Evolutionary conservation across 768 basidiomycete species (phyloP), one percentile per base, ranked within the genome.

Genomic region (Stropharia rugosoannulata): DNA sequence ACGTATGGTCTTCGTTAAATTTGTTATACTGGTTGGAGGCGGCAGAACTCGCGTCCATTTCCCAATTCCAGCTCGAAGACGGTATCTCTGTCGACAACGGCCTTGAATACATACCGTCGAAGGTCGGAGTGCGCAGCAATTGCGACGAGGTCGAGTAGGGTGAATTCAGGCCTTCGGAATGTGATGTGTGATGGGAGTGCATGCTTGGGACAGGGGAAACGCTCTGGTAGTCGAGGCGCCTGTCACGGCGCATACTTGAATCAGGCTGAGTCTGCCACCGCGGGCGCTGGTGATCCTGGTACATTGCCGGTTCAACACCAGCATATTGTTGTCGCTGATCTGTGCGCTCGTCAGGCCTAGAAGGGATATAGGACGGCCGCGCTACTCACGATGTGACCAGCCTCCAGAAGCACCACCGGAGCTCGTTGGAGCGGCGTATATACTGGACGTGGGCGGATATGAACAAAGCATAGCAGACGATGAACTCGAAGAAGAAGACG

Each of bases 361-460:
- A 41, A 22, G 37, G 11, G 42, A n/a, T 16, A 9, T 27, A 19
- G 4, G 13, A 37, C 16, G n/a, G 10, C 25, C 18, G 16, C 22
- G 39, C 13, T 35, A 62, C 65, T 62, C 61, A 66, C 65, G 55
- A 32, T 55, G 49, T 47, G 62, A 25, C 65, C 65, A 66, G 45
- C 53, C 56, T 47, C 57, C 64, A 22, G 55, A 54, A 48, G 25
- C 49, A 40, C 56, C 55, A 43, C 56, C 55, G 45, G 58, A 51
- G 15, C 51, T 55, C 15, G n/a, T 44, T 40, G 41, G 25, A 18
- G 18, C 19, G 15, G 58, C 46, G 37, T 63, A 63, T 19, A 54
- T 55, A 19, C 62, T 51, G 46, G 61, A 55, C 16, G 61, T 41
- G 11, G 63, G 27, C 48, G 61, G 29, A 18, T 16, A 66, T 39